Evolutionary conservation across 2,329 filamentous ascomycete genomes (phyloP), one percentile per base, ranked within the genome.

Genomic region (Cladorrhinum sp.): DNA sequence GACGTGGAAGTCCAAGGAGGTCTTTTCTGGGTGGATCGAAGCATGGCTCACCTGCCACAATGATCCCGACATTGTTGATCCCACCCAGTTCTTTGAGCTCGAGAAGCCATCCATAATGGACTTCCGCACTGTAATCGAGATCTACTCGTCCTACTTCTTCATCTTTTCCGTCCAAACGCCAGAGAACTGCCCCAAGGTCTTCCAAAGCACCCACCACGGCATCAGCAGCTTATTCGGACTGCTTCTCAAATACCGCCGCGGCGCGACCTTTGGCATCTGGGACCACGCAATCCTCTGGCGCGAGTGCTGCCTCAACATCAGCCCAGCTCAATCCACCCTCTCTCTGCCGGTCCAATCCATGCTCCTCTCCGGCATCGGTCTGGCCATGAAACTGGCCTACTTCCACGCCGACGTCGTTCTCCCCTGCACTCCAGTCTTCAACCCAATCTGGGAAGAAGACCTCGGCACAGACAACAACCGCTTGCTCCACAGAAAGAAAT

Each of bases 101-200:
- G 71, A 75, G 61, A 68, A 67, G 60, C 73, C 73, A 1, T 71
- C 67, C 42, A 65, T 73, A 58, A 63, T 64, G n/a, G 67, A 75
- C 54, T 72, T 75, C 46, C 64, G 70, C 18, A 65, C 66, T 30
- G 69, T 72, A 2, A 65, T 75, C 2, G 69, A 70, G 55, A 62
- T 75, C 16, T 75, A 69, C 61, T 69, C 70, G 48, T 73, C 79
- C 30, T 81, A 75, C 63, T 72, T 80, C 39, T 80, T 85, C 72
- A 82, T 85, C 61, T 85, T 84, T 70, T 83, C 82, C 0, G 80
- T 85, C 21, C 80, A 79, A 1, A 80, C 84, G 4, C 82, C 82
- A 0, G 80, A 83, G 51, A 77, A 80, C 62, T 79, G 82, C 23
- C 82, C 82, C 1, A 75, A 74, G 21, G 80, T 85, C 3, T 84